Evolutionary conservation across 2,329 filamentous ascomycete species (phyloP), one percentile per base, ranked within the genome.

Genomic region (Metarhizium anisopliae): DNA sequence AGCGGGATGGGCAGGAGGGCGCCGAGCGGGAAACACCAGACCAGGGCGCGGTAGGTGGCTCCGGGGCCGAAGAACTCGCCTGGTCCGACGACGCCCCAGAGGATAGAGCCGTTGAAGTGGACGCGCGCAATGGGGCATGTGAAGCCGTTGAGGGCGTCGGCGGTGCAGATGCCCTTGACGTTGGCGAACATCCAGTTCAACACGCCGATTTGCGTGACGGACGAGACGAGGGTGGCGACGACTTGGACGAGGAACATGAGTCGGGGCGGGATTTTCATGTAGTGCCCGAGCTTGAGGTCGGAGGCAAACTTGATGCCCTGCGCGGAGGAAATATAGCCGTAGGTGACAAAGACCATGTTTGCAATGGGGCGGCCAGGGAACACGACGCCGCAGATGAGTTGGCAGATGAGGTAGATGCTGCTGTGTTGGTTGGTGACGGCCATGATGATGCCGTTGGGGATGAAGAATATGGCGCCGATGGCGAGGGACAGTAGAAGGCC

Each of bases 261-360:
- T n/a, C 86, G 80, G 0, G 88, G 89, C 1, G 89, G 89, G 14
- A 93, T 89, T 70, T 92, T 91, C 87, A 92, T 91, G 71, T 93
- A 92, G 66, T 92, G 87, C 13, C 88, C 90, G 0, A 95, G 80
- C 70, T 95, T 95, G 52, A 95, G 78, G 68, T 95, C 90, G 2
- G 88, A 86, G 1, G 89, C 87, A 67, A 95, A 95, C 67, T 95
- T 94, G 68, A 95, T 87, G 32, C 90, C 90, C 72, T 95, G 90
- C 0, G 89, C 88, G 0, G 88, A 92, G 4, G 88, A 91, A 66
- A 94, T 94, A 70, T 94, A 95, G 59, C 89, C 90, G 67, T 94
- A 95, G 0, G 89, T 94, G 51, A 93, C 89, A 64, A 95, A 95
- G 40, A 95, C 89, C 90, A 95, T 95, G 70, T 95, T 94, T 52